phyloP scores from a whole-genome alignment of 768 basidiomycete species.

The Lentinula sp. region DNA sequence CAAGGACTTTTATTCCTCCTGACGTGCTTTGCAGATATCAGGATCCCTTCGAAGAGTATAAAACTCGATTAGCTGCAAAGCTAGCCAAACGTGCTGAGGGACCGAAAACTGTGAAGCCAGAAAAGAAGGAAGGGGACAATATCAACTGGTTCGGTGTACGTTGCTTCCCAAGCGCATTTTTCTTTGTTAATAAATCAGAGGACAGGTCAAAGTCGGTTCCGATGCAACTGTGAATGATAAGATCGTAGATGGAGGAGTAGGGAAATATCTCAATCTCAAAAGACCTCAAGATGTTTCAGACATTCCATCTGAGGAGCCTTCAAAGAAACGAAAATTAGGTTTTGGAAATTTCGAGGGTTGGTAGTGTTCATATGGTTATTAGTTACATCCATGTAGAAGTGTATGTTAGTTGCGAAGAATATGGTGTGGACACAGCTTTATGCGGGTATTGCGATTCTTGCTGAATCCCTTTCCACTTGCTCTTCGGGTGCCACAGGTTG shows the following conservation, averaged over 20 bases:
- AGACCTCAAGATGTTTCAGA: conserved; percentile 26
- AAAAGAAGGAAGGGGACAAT: conserved; percentile 60
- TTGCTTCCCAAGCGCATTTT: background rate
- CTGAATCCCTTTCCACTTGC: conserved; percentile 6
- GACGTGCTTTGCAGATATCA: conserved; percentile 53
- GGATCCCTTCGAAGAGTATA: conserved; percentile 95
- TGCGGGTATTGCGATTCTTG: conserved; percentile 27
- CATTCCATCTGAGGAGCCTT: conserved; percentile 29
- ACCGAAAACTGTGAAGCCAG: conserved; percentile 12
- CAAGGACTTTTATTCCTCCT: background rate
- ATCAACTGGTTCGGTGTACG: conserved; percentile 76
- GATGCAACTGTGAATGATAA: conserved; percentile 21
- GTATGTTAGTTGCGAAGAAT: background rate
- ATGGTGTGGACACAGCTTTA: conserved; percentile 12
- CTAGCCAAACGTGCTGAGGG: conserved; percentile 51
- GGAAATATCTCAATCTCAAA: conserved; percentile 70
- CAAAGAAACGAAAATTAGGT: conserved; percentile 71
- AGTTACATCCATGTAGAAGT: background rate
- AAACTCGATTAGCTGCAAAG: conserved; percentile 74
- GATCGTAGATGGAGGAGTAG: conserved; percentile 50
- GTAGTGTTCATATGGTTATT: conserved; percentile 29
- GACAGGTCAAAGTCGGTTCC: conserved; percentile 60
- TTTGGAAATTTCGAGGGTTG: conserved; percentile 91
- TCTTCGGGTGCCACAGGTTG: conserved; percentile 5
- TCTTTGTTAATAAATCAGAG: background rate